A percentile compares a stretch with the other conserved stretches of the same genome.
These are phyloP conservation scores for Syzygium grande DNA, from an alignment of 345 rosid genomes.

Conservation along the genomic window DNA sequence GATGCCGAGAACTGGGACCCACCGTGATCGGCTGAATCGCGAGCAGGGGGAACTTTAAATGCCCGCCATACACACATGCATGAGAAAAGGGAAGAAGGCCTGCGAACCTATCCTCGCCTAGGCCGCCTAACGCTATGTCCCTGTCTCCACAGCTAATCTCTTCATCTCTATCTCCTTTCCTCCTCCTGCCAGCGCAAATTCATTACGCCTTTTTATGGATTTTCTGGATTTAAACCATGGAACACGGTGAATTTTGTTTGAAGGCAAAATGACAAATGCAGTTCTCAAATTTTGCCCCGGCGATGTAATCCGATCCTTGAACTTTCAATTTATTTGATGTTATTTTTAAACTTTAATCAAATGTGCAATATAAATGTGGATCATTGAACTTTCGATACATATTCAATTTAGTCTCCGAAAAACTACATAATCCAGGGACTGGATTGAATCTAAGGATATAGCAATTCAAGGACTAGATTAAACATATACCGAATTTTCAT, in stretches of 20 bases:
- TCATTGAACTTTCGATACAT: no score
- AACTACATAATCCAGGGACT: no score
- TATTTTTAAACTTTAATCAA: no score
- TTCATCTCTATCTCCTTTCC: neutral
- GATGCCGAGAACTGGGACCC: neutral
- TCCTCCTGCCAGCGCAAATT: neutral
- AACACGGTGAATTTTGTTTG: neutral
- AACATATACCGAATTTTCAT: no score
- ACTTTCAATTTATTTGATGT: no score
- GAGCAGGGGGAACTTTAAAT: neutral
- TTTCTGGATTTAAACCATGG: accelerated
- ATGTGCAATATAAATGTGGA: no score
- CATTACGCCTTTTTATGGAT: neutral
- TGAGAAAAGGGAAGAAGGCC: neutral
- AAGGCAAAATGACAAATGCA: neutral
- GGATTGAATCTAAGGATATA: no score
- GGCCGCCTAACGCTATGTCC: neutral
- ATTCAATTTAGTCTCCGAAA: no score
- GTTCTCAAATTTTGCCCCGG: no score
- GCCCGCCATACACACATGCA: neutral
- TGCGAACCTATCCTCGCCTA: neutral
- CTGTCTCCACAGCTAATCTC: neutral
- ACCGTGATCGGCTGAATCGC: neutral
- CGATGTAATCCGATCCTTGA: no score
- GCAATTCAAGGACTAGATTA: no score